Base-by-base conservation (phyloP, 2,329 filamentous ascomycete genomes). In the Apiospora marii region DNA sequence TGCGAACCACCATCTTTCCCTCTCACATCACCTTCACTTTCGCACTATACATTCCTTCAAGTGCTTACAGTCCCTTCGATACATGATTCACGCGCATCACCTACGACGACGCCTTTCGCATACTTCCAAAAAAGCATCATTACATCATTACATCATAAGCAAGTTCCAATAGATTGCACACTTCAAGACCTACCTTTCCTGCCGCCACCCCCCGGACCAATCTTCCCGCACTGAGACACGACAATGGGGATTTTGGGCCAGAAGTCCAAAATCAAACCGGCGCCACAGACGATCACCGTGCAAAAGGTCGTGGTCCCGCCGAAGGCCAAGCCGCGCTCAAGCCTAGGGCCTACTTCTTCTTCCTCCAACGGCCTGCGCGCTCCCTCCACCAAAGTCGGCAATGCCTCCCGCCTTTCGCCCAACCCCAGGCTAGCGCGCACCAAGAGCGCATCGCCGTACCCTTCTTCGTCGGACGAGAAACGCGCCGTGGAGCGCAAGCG, bases 201-300 rank as follows among this genome's bases (percentile, higher is more conserved):
- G 34, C 53, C 30, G 22, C 69, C 49, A 22, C 46, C 37, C 30
- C 30, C 16, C 34, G n/a, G 73, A 74, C 10, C 53, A 12, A 64
- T 34, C 58, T 41, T 64, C 22, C 58, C 58, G 58, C 58, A 64
- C 67, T 37, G 67, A 69, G 67, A 69, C 67, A 69, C 44, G 44
- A 53, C 73, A 69, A 85, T 85, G 84, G 82, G 82, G 67, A 83
- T 85, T 73, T 82, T 85, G 73, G 81, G 81, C 75, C 79, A 83
- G 73, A 85, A 84, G 73, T 80, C 82, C 74, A 89, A 87, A 78
- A 85, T 87, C 81, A 88, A 88, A 80, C 81, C 84, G 75, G 84
- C 87, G 74, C 83, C 84, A 70, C 84, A 86, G 72, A 84, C 84
- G 73, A 85, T 89, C 76, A 85, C 87, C 73, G 86, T 88, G 77